These are phyloP conservation scores for Saccharata proteae DNA, from an alignment of 2,329 filamentous ascomycete genomes.

Conservation along the genomic window DNA sequence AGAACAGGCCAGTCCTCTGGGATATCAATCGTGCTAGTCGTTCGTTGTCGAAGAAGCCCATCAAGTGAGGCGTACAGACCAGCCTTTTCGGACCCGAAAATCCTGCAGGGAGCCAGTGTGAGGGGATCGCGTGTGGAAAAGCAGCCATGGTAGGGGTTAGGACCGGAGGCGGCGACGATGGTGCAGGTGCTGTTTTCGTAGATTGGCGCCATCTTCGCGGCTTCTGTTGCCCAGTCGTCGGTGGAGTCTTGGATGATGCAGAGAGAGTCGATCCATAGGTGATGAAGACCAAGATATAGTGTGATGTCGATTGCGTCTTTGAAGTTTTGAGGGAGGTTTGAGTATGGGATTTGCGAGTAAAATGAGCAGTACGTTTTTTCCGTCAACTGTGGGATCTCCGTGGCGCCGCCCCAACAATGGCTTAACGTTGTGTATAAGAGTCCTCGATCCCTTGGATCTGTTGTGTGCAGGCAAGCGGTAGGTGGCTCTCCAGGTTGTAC, in stretches of 20 bases:
- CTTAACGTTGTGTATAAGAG: constrained; percentile 10
- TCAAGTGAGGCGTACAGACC: too few relatives aligned
- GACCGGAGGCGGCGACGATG: constrained; percentile 4
- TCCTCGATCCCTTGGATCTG: too few relatives aligned
- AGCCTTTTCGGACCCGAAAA: background rate
- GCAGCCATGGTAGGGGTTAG: constrained; percentile 4
- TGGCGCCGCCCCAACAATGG: constrained; percentile 17
- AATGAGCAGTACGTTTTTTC: too few relatives aligned
- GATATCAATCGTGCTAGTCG: too few relatives aligned
- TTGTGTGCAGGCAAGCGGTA: too few relatives aligned
- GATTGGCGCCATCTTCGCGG: constrained; percentile 7
- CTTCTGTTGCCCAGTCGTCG: constrained; percentile 6
- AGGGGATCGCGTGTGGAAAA: constrained; percentile 2
- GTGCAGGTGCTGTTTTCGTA: constrained; percentile 7
- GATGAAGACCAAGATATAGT: constrained; percentile 5
- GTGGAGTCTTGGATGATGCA: constrained; percentile 11
- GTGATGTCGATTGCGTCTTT: constrained; percentile 9
- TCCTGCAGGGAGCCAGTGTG: background rate
- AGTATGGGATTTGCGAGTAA: background rate
- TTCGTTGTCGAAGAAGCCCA: too few relatives aligned
- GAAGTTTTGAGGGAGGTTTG: constrained; percentile 8
- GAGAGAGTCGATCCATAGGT: constrained; percentile 13
- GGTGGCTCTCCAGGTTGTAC: background rate
- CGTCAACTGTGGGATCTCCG: too few relatives aligned
- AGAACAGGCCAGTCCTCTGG: too few relatives aligned